Conservation (phyloP, 352 stramenopile species). For the Globisporangium spinosum region DNA sequence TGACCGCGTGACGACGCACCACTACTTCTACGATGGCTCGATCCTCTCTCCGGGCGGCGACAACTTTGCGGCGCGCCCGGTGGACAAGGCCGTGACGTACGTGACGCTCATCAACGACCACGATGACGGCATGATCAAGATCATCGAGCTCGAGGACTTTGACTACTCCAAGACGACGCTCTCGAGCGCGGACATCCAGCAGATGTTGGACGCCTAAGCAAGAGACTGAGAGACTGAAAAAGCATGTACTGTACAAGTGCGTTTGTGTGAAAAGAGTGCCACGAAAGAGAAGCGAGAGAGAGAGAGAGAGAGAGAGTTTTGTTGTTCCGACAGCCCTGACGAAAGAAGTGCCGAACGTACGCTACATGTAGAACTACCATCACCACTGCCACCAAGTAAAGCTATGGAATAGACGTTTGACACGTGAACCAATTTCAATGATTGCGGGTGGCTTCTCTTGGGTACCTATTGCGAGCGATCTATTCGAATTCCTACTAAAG, state of each 20-base stretch:
- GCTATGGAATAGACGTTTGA: background rate
- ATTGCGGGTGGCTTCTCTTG: too few relatives aligned
- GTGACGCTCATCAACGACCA: slow-evolving; percentile 34
- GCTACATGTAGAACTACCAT: background rate
- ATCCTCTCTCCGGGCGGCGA: slow-evolving; percentile 23
- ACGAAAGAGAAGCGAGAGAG: background rate
- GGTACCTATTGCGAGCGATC: too few relatives aligned
- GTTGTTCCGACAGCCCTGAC: background rate
- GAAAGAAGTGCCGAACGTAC: background rate
- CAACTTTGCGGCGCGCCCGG: slow-evolving; percentile 33
- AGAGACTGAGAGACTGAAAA: background rate
- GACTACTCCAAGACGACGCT: slow-evolving; percentile 25
- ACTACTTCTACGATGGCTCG: slow-evolving; percentile 26
- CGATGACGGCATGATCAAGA: slow-evolving; percentile 28
- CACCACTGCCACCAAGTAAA: background rate
- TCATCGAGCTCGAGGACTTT: slow-evolving; percentile 27
- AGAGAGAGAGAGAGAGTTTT: background rate
- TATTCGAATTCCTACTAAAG: too few relatives aligned
- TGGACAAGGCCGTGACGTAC: slow-evolving; percentile 26
- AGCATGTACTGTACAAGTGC: background rate
- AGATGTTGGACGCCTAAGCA: slow-evolving; percentile 9
- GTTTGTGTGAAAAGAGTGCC: background rate
- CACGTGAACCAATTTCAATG: background rate
- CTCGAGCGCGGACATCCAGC: background rate
- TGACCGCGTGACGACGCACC: slow-evolving; percentile 22